Evolutionary conservation across 2,329 filamentous ascomycete species (phyloP).

Genomic region (Aspergillus puulaauensis): DNA sequence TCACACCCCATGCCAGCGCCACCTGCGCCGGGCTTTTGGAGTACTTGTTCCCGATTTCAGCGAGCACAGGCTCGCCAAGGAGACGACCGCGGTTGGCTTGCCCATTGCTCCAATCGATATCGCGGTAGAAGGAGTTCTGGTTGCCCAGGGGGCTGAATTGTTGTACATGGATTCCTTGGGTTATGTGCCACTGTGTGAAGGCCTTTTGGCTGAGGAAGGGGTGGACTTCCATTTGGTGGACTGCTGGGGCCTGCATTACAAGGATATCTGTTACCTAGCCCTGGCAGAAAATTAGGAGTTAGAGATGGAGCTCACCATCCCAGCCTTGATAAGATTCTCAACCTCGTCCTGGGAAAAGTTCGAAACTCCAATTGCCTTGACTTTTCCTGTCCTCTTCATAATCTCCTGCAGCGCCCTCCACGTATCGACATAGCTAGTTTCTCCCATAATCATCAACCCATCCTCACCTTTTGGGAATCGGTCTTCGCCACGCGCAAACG

Average conservation of each 20-base stretch:
- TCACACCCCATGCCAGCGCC: conserved; percentile 29
- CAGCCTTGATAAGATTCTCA: conserved; percentile 33
- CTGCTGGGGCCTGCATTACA: conserved; percentile 47
- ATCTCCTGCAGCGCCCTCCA: conserved; percentile 32
- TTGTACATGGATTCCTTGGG: conserved; percentile 56
- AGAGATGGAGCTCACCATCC: conserved; percentile 6
- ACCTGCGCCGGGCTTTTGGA: conserved; percentile 54
- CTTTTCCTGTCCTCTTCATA: conserved; percentile 23
- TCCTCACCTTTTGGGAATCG: conserved; percentile 51
- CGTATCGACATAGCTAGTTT: conserved; percentile 49
- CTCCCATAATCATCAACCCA: conserved; percentile 51
- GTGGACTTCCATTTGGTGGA: conserved; percentile 66
- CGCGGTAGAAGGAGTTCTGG: conserved; percentile 58
- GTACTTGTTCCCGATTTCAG: conserved; percentile 53
- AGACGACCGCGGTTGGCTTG: conserved; percentile 7
- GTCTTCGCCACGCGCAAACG: conserved; percentile 14
- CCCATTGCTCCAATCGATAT: conserved; percentile 22
- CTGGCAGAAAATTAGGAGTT: background rate
- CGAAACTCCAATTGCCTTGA: conserved; percentile 29
- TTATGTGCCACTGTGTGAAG: conserved; percentile 51
- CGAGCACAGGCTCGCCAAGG: conserved; percentile 52
- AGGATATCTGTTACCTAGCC: conserved; percentile 16
- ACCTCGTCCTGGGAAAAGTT: conserved; percentile 28
- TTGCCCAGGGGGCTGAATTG: conserved; percentile 62
- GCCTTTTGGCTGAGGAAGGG: conserved; percentile 52